Evolutionary conservation across 192 early-diverging fungal genomes (phyloP).

Genomic region (Coemansia sp.): DNA sequence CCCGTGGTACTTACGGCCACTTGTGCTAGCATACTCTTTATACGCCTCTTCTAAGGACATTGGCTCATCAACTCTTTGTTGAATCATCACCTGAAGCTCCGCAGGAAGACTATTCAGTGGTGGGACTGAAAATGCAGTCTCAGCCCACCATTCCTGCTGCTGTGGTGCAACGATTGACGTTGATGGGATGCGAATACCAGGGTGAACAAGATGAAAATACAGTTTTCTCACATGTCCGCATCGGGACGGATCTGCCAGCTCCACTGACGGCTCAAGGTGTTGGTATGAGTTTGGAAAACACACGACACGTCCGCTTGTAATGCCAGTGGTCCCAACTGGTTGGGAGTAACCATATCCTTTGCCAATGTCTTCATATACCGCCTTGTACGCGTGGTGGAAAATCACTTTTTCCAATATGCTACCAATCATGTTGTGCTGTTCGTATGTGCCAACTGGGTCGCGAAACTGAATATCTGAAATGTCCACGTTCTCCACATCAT

Average conservation of each 20-base stretch:
- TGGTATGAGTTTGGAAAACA: slow-evolving; percentile 71
- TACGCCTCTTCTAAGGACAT: neutral
- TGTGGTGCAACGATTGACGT: slow-evolving; percentile 63
- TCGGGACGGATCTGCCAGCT: slow-evolving; percentile 54
- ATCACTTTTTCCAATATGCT: slow-evolving; percentile 1
- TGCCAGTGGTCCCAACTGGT: slow-evolving; percentile 35
- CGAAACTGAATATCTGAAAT: slow-evolving; percentile 60
- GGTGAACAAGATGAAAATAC: slow-evolving; percentile 67
- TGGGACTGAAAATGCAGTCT: neutral
- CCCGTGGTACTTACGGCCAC: neutral
- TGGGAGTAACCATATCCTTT: slow-evolving; percentile 24
- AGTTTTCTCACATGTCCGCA: slow-evolving; percentile 64
- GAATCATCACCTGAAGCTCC: neutral
- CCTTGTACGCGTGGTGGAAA: neutral
- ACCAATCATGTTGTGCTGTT: neutral
- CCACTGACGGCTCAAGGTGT: slow-evolving; percentile 60
- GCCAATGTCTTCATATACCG: slow-evolving; percentile 35
- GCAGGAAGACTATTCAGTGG: neutral
- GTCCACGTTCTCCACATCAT: slow-evolving; percentile 64
- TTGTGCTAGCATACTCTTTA: neutral
- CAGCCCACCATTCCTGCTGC: slow-evolving; percentile 47
- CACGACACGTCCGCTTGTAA: slow-evolving; percentile 55
- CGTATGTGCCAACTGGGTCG: neutral
- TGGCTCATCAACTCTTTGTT: neutral
- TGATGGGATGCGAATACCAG: slow-evolving; percentile 46